Percentiles rank a stretch among this genome's conserved stretches.
Evolutionary conservation across 305 asterid genomes (phyloP).

Genomic region (Salvia sclarea): DNA sequence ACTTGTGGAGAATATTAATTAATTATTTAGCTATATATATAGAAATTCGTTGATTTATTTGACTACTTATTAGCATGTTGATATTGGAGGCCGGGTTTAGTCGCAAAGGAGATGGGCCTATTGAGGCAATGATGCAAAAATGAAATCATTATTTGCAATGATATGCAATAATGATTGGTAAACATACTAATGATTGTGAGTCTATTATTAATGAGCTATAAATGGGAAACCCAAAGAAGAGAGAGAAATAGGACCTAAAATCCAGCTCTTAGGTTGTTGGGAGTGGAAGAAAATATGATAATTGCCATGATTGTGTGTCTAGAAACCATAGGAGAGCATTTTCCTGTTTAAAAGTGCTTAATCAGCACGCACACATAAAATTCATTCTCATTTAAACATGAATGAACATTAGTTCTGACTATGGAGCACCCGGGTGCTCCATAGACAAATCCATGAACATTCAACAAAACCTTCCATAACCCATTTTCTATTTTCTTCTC

Average conservation of each 20-base stretch:
- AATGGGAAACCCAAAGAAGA: background rate
- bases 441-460: no score
- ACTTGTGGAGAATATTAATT: no score
- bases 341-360: constrained; percentile 31
- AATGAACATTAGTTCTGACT: no score
- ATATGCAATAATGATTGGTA: constrained; percentile 31
- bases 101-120: background rate
- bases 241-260: constrained; percentile 24
- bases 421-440: no score
- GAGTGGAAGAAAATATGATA: constrained; percentile 54
- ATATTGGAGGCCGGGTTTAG: constrained; percentile 6
- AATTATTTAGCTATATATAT: background rate
- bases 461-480: background rate
- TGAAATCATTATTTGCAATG: constrained; percentile 25
- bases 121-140: constrained; percentile 35
- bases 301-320: constrained; percentile 48
- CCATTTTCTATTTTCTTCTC: no score
- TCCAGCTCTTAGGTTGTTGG: constrained; percentile 50
- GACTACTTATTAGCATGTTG: background rate
- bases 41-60: background rate
- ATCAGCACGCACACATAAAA: constrained; percentile 49
- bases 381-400: constrained; percentile 46
- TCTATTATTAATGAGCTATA: constrained; percentile 12
- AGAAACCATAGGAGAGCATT: constrained; percentile 31
- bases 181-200: constrained; percentile 31